A percentile compares a stretch with the other conserved stretches of the same genome.
phyloP scores from a whole-genome alignment of 2,329 filamentous ascomycete species.

The Diaporthe batatas region DNA sequence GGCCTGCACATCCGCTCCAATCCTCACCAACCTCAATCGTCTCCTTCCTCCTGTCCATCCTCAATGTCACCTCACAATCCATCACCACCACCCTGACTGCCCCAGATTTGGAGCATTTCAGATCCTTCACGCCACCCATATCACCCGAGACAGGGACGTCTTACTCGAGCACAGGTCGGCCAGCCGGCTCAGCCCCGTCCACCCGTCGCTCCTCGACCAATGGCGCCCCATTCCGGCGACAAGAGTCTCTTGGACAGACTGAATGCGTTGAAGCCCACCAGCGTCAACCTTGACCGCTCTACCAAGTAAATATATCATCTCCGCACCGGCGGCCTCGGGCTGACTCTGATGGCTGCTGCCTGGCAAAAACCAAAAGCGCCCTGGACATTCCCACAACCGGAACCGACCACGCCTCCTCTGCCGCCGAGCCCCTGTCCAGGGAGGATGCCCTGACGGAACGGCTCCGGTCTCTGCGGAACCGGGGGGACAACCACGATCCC shows the following conservation, averaged over 20 bases:
- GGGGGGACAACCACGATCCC: constrained; percentile 45
- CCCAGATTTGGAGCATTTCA: background rate
- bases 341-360: constrained; percentile 33
- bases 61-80: constrained; percentile 8
- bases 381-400: constrained; percentile 51
- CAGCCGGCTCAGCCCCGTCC: constrained; percentile 5
- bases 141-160: background rate
- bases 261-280: constrained; percentile 63
- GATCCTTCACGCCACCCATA: constrained; percentile 7
- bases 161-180: background rate
- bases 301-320: constrained; percentile 55
- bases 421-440: constrained; percentile 57
- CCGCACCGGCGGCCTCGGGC: constrained; percentile 19
- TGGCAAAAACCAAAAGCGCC: constrained; percentile 39
- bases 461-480: constrained; percentile 64
- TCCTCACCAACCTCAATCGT: background rate
- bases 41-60: background rate
- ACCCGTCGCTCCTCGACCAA: constrained; percentile 7
- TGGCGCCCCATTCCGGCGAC: constrained; percentile 49
- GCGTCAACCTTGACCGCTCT: constrained; percentile 52
- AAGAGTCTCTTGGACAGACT: constrained; percentile 66
- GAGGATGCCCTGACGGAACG: constrained; percentile 67
- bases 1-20: background rate
- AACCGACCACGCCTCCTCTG: constrained; percentile 53
- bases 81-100: constrained; percentile 1